These are phyloP conservation scores for Paraglomus brasilianum DNA, from an alignment of 192 early-diverging fungal genomes.

Conservation along the genomic window DNA sequence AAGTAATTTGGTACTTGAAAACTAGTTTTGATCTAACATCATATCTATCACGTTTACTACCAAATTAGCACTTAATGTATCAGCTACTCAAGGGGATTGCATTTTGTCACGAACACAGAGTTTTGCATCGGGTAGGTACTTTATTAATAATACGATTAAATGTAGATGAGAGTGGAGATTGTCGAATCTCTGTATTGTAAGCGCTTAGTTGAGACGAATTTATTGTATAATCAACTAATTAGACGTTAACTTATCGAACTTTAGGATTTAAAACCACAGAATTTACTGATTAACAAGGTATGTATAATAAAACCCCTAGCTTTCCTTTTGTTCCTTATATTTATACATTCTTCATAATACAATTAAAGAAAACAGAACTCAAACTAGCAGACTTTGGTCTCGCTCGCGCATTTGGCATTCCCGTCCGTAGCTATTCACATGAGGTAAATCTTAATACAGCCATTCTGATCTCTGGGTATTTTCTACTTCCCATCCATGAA, in stretches of 20 bases:
- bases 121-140: constrained; percentile 80
- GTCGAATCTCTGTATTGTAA: neutral
- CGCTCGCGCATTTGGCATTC: constrained; percentile 95
- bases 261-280: constrained; percentile 85
- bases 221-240: neutral
- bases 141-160: neutral
- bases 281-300: constrained; percentile 91
- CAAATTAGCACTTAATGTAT: constrained; percentile 85
- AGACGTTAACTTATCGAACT: neutral
- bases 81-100: constrained; percentile 94
- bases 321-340: neutral
- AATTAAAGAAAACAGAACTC: constrained; percentile 62
- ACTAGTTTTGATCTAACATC: neutral
- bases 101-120: constrained; percentile 96
- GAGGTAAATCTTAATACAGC: constrained; percentile 51
- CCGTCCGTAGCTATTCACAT: constrained; percentile 81
- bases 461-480: neutral
- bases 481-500: neutral
- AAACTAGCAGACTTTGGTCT: constrained; percentile 95
- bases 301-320: neutral
- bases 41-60: neutral
- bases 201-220: neutral
- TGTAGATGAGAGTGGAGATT: neutral
- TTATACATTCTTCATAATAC: neutral
- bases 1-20: neutral